phyloP scores from a whole-genome alignment of 73 alveolate species.

The Paramecium sonneborni region DNA sequence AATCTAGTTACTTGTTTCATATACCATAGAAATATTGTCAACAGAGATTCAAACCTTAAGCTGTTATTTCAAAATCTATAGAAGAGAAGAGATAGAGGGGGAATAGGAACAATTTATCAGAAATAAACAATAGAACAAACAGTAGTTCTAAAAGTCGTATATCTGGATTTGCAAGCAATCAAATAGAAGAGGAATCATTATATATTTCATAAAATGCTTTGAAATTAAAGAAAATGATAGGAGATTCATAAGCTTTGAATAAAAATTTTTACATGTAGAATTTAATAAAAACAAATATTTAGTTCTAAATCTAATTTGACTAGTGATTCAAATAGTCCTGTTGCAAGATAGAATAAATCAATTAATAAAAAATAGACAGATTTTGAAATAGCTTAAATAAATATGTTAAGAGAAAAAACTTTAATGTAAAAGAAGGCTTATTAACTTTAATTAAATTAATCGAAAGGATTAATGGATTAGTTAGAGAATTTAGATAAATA shows the following conservation, averaged over 20 bases:
- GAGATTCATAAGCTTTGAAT: background rate
- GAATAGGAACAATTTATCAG: background rate
- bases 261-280: background rate
- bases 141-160: slow-evolving; percentile 4
- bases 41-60: background rate
- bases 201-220: background rate
- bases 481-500: background rate
- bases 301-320: background rate
- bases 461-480: background rate
- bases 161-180: background rate
- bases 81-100: background rate
- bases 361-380: background rate
- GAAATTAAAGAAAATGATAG: background rate
- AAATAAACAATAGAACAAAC: background rate
- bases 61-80: background rate
- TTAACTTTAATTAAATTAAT: background rate
- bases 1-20: background rate
- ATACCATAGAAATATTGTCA: background rate
- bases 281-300: background rate
- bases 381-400: background rate
- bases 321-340: background rate
- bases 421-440: background rate
- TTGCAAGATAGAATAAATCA: background rate
- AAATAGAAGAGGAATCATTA: background rate
- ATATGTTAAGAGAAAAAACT: background rate